These are phyloP conservation scores for Fragaria ananassa DNA, from an alignment of 306 rosid genomes.

Conservation along the genomic window DNA sequence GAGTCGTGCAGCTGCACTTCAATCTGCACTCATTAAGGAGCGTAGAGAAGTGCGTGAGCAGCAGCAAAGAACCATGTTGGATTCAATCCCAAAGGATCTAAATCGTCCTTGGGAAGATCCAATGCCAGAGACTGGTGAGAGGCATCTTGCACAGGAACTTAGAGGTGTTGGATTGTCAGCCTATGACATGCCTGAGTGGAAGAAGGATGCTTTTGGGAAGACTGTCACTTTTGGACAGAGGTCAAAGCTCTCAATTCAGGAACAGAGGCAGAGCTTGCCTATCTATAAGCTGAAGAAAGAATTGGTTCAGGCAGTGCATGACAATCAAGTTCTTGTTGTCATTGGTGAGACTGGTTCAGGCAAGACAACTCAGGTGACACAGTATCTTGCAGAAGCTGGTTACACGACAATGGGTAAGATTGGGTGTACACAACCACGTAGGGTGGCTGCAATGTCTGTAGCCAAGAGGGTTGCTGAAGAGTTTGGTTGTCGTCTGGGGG, in stretches of 20 bases:
- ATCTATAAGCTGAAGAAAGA: conserved; percentile 84
- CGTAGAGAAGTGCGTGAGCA: conserved; percentile 89
- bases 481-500: conserved; percentile 82
- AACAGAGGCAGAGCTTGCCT: conserved; percentile 83
- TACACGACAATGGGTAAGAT: conserved; percentile 78
- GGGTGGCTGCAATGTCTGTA: conserved; percentile 91
- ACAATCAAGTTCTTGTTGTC: conserved; percentile 74
- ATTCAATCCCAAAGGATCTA: conserved; percentile 89
- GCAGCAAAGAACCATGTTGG: conserved; percentile 83
- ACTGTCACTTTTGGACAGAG: conserved; percentile 79
- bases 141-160: conserved; percentile 89
- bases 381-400: conserved; percentile 82
- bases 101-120: conserved; percentile 99
- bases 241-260: conserved; percentile 86
- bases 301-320: conserved; percentile 80
- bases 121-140: conserved; percentile 85
- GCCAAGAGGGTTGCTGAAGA: conserved; percentile 95
- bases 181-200: conserved; percentile 90
- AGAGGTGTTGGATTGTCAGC: conserved; percentile 91
- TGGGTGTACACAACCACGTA: conserved; percentile 91
- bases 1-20: conserved; percentile 88
- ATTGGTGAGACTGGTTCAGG: conserved; percentile 94
- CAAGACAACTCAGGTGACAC: conserved; percentile 86
- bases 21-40: conserved; percentile 87
- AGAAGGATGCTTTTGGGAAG: conserved; percentile 91